Evolutionary conservation across 1,284 basidiomycete genomes (phyloP).

Genomic region (Stygiomarasmius scandens): DNA sequence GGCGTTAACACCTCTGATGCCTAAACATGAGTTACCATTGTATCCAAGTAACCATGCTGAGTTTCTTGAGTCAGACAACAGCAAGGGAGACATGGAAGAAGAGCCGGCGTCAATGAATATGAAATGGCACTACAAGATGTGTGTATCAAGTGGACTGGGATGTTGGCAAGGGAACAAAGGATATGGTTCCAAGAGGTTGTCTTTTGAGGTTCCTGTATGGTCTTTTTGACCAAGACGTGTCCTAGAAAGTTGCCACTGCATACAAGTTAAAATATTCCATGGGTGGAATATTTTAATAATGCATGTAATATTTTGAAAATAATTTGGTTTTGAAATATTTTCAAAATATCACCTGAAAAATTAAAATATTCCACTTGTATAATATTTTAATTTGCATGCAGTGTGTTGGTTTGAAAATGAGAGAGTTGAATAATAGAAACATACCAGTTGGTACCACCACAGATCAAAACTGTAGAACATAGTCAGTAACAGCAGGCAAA

Average conservation of each 20-base stretch:
- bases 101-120: constrained; percentile 63
- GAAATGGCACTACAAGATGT: constrained; percentile 76
- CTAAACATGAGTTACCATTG: constrained; percentile 65
- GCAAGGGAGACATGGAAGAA: no score
- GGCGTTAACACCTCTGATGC: constrained; percentile 48
- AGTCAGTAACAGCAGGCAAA: background rate
- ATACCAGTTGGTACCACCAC: constrained; percentile 86
- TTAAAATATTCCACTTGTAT: no score
- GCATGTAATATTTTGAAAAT: no score
- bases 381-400: no score
- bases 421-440: constrained; percentile 25
- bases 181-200: constrained; percentile 62
- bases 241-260: constrained; percentile 41
- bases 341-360: no score
- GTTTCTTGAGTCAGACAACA: constrained; percentile 51
- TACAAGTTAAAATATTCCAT: no score
- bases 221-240: constrained; percentile 69
- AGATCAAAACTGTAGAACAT: constrained; percentile 68
- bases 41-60: constrained; percentile 87
- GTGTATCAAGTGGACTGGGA: constrained; percentile 73
- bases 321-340: no score
- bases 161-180: constrained; percentile 83
- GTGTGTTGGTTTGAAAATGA: constrained; percentile 15
- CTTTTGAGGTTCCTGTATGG: constrained; percentile 47
- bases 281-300: no score